Percentiles rank a stretch among this genome's conserved stretches.
These are phyloP conservation scores for Nicotiana otophora DNA, from an alignment of 257 asterid species.

Conservation along the genomic window DNA sequence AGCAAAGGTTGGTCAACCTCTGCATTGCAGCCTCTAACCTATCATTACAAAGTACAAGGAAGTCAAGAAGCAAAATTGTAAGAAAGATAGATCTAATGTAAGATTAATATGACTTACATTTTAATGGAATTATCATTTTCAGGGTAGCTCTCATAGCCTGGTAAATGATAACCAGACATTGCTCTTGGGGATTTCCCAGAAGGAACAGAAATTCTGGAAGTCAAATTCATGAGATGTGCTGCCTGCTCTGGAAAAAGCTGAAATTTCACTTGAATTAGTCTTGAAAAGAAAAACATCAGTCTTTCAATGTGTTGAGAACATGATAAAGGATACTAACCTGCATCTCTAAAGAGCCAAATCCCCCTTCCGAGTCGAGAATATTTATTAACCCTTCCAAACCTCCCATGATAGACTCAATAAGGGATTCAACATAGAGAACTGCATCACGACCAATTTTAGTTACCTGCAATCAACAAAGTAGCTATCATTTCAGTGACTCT, in stretches of 20 bases:
- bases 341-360: slow-evolving; percentile 95
- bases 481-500: background rate
- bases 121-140: slow-evolving; percentile 80
- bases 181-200: slow-evolving; percentile 79
- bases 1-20: slow-evolving; percentile 93
- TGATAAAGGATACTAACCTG: slow-evolving; percentile 58
- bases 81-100: background rate
- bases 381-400: slow-evolving; percentile 96
- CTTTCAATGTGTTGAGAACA: slow-evolving; percentile 20
- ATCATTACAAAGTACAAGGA: slow-evolving; percentile 27
- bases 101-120: slow-evolving; percentile 43
- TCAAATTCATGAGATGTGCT: slow-evolving; percentile 91
- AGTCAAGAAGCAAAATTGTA: background rate
- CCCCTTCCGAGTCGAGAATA: slow-evolving; percentile 98
- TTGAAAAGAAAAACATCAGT: slow-evolving; percentile 14
- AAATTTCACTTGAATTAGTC: slow-evolving; percentile 32
- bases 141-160: slow-evolving; percentile 93
- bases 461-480: slow-evolving; percentile 44
- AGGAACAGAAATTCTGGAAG: slow-evolving; percentile 70
- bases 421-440: slow-evolving; percentile 92
- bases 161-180: slow-evolving; percentile 77
- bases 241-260: slow-evolving; percentile 99
- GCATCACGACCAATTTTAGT: slow-evolving; percentile 96
- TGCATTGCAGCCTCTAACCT: slow-evolving; percentile 99
- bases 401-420: slow-evolving; percentile 96